phyloP scores from a whole-genome alignment of 306 rosid genomes.

The Herpetospermum pedunculosum region DNA sequence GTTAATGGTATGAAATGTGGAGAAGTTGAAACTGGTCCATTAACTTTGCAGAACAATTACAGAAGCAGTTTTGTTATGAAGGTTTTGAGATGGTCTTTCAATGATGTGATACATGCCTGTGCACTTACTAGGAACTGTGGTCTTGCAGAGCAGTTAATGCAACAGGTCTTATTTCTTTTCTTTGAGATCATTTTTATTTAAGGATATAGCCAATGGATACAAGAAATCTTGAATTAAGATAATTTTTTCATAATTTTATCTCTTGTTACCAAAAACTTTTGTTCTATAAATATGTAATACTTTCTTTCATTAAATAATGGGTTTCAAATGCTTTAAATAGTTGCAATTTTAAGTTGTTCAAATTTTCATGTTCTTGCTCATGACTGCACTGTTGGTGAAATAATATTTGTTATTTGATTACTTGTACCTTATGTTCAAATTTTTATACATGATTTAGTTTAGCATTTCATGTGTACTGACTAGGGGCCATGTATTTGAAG shows the following conservation, averaged over 20 bases:
- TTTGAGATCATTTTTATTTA: not conserved
- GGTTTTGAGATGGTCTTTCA: constrained; percentile 50
- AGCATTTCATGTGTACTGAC: constrained; percentile 22
- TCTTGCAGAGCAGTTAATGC: constrained; percentile 46
- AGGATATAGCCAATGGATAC: not conserved
- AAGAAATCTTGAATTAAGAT: not conserved
- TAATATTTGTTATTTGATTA: not conserved
- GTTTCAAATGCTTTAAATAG: not conserved
- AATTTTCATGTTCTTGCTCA: not conserved
- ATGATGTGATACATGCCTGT: constrained; percentile 51
- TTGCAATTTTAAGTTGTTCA: not conserved
- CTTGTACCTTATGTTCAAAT: not conserved
- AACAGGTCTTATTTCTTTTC: constrained; percentile 38
- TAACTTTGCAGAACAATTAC: constrained; percentile 13
- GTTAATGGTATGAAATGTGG: constrained; percentile 14
- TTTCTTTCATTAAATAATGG: not conserved
- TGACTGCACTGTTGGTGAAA: not conserved
- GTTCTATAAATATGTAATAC: not conserved
- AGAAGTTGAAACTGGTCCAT: constrained; percentile 19
- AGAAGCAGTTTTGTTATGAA: constrained; percentile 14
- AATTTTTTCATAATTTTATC: not conserved
- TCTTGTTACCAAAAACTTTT: not conserved
- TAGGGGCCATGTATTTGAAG: constrained; percentile 33
- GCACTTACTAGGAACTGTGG: constrained; percentile 25
- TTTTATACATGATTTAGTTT: constrained; percentile 11